Percentiles rank a stretch among this genome's conserved stretches.
Conservation (phyloP, 2,329 filamentous ascomycete species). For the Xylariaceae sp. region DNA sequence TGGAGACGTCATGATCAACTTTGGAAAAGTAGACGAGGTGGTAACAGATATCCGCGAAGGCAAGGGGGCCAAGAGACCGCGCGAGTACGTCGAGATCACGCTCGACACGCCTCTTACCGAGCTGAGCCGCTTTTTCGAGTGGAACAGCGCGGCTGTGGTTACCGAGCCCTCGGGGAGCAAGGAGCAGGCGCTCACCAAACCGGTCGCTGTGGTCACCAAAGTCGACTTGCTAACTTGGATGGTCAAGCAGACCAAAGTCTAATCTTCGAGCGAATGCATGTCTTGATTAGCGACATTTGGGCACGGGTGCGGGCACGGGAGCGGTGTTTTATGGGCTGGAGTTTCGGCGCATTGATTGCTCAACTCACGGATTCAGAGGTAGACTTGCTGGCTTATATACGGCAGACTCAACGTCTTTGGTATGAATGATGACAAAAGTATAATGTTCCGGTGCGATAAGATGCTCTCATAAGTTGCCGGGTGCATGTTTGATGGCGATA, state of each 20-base stretch:
- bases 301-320: neutral
- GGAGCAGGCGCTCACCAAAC: constrained; percentile 59
- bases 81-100: constrained; percentile 91
- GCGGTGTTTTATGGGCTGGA: neutral
- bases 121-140: constrained; percentile 91
- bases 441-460: no score
- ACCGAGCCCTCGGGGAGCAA: constrained; percentile 66
- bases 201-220: constrained; percentile 90
- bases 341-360: constrained; percentile 9
- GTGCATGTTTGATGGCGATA: no score
- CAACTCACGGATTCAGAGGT: constrained; percentile 16
- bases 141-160: constrained; percentile 94
- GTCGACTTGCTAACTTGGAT: constrained; percentile 93
- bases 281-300: neutral
- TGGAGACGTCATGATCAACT: constrained; percentile 94
- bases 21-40: constrained; percentile 79
- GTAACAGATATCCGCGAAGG: constrained; percentile 72
- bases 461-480: no score
- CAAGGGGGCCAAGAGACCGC: constrained; percentile 41
- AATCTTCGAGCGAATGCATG: neutral
- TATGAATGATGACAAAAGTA: no score
- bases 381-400: constrained; percentile 2
- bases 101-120: constrained; percentile 78
- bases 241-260: constrained; percentile 58
- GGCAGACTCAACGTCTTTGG: constrained; percentile 33